phyloP scores from a whole-genome alignment of 2,329 filamentous ascomycete species.

The Hymenoscyphus linearis region DNA sequence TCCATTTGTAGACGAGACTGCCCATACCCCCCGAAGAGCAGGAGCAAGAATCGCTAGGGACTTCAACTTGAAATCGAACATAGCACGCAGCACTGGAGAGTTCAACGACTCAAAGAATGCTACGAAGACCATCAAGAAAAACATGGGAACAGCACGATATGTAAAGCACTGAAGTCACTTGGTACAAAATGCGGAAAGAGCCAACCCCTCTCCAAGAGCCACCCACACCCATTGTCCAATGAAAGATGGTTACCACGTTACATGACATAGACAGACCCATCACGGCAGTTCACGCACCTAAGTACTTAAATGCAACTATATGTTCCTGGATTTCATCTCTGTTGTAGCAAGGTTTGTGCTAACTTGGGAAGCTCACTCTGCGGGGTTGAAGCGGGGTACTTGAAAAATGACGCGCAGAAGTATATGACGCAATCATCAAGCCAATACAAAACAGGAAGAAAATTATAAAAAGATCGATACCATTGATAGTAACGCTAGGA shows the following conservation, averaged over 20 bases:
- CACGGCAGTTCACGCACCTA: background rate
- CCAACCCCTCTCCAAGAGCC: background rate
- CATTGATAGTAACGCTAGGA: background rate
- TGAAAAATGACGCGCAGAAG: background rate
- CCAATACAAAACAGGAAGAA: background rate
- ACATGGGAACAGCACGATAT: background rate
- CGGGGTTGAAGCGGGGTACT: background rate
- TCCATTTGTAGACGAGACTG: background rate
- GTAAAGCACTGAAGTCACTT: background rate
- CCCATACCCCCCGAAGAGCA: background rate
- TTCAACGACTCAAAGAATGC: background rate
- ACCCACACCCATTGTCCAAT: background rate
- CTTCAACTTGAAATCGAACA: background rate
- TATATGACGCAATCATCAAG: background rate
- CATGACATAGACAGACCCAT: slow-evolving; percentile 8
- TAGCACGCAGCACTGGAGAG: background rate
- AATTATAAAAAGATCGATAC: background rate
- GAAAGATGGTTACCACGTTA: slow-evolving; percentile 7
- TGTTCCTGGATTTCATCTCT: background rate
- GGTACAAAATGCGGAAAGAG: background rate
- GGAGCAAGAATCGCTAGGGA: background rate
- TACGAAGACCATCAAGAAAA: background rate
- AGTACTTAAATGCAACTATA: slow-evolving; percentile 1
- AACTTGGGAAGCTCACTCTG: background rate
- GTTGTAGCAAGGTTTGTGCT: background rate